phyloP scores from a whole-genome alignment of 116 monocot genomes.

The Phalaenopsis hybrid region DNA sequence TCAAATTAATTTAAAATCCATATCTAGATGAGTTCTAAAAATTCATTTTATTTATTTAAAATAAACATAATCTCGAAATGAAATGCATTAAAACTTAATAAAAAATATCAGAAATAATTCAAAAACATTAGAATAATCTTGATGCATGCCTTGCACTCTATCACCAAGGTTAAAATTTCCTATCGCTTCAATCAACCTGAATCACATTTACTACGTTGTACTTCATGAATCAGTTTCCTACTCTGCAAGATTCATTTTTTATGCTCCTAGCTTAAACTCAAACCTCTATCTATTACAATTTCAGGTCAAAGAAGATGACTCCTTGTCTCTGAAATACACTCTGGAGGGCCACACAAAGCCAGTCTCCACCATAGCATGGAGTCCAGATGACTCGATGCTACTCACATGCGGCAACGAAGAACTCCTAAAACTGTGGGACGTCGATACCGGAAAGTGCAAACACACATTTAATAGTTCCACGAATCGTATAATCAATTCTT shows the following conservation, averaged over 20 bases:
- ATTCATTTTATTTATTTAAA: too few species aligned
- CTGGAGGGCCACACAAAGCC: conserved; percentile 45
- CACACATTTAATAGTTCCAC: conserved; percentile 22
- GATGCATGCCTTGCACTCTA: too few species aligned
- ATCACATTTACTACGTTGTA: not conserved
- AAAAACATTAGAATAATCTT: too few species aligned
- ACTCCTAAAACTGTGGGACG: conserved; percentile 62
- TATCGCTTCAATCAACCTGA: not conserved
- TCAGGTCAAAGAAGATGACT: conserved; percentile 57
- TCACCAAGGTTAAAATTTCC: not conserved
- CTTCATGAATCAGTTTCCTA: not conserved
- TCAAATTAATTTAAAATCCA: too few species aligned
- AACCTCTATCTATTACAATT: conserved; percentile 6
- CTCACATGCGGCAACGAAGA: conserved; percentile 65
- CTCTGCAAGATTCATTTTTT: not conserved
- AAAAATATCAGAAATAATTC: too few species aligned
- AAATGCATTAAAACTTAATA: too few species aligned
- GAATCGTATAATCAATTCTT: conserved; percentile 40
- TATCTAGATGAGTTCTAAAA: too few species aligned
- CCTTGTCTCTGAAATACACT: conserved; percentile 34
- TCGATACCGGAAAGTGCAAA: conserved; percentile 33
- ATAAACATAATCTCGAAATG: too few species aligned
- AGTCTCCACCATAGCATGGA: conserved; percentile 64
- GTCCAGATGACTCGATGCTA: conserved; percentile 66
- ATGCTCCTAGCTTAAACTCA: not conserved